Percentiles rank a stretch among this genome's conserved stretches.
Evolutionary conservation across 441 rosid species (phyloP).

Genomic region (Adansonia madagascariensis): DNA sequence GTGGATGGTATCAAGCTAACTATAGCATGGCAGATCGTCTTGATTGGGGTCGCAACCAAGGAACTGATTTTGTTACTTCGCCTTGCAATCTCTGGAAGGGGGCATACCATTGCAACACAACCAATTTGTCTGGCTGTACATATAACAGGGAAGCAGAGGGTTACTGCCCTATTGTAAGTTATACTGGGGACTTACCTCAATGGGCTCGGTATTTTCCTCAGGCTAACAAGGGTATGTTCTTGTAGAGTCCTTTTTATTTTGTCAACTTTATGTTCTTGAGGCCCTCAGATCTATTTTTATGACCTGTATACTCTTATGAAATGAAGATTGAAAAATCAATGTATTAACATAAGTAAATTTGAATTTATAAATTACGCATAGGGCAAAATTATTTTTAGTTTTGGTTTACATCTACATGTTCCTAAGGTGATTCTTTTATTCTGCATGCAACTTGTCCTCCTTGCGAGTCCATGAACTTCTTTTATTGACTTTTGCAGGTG

Average conservation of each 20-base stretch:
- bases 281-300: background rate
- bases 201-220: conserved; percentile 99
- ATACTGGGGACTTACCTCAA: conserved; percentile 88
- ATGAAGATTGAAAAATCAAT: background rate
- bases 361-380: background rate
- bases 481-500: conserved; percentile 60
- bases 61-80: conserved; percentile 87
- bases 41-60: conserved; percentile 99
- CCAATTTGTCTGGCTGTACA: conserved; percentile 96
- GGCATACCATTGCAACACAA: conserved; percentile 89
- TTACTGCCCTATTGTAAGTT: conserved; percentile 94
- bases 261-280: background rate
- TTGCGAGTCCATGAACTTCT: conserved; percentile 20
- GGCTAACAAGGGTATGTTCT: conserved; percentile 80
- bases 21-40: conserved; percentile 97
- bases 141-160: conserved; percentile 99
- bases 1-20: conserved; percentile 99
- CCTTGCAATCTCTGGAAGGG: conserved; percentile 98
- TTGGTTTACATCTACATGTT: background rate
- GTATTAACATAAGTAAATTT: background rate
- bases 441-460: background rate
- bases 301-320: background rate
- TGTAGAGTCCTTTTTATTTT: background rate
- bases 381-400: background rate
- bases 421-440: background rate